These are phyloP conservation scores for Wickerhamiella pararugosa DNA, from an alignment of 1,139 yeast species.

Conservation along the genomic window DNA sequence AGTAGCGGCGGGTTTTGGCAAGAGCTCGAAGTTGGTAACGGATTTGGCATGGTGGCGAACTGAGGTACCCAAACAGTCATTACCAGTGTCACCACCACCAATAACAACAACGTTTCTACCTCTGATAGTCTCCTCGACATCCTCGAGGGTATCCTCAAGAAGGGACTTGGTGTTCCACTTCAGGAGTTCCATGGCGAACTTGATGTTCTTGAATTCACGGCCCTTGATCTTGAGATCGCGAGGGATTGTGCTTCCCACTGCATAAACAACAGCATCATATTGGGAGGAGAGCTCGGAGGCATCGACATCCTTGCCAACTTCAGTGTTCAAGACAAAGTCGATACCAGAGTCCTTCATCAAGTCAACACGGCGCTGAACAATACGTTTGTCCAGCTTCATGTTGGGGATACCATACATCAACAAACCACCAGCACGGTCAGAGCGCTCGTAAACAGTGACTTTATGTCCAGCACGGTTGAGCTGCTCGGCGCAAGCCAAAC, in stretches of 20 bases:
- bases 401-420: constrained; percentile 99
- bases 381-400: constrained; percentile 89
- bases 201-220: constrained; percentile 76
- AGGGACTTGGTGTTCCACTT: constrained; percentile 82
- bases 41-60: constrained; percentile 95
- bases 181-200: constrained; percentile 87
- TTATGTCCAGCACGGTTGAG: constrained; percentile 88
- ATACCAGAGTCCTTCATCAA: constrained; percentile 85
- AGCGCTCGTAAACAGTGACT: constrained; percentile 84
- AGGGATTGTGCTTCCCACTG: constrained; percentile 96
- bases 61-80: constrained; percentile 95
- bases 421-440: constrained; percentile 93
- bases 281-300: constrained; percentile 49
- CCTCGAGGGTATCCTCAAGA: constrained; percentile 66
- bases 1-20: constrained; percentile 78
- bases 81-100: constrained; percentile 99
- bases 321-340: constrained; percentile 56
- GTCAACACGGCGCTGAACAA: constrained; percentile 88
- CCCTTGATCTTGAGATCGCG: constrained; percentile 92
- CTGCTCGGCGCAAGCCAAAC: constrained; percentile 93
- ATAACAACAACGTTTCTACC: constrained; percentile 91
- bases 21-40: constrained; percentile 86
- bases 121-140: constrained; percentile 50
- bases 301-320: constrained; percentile 65
- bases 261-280: constrained; percentile 74